Percentiles rank a stretch among this genome's conserved stretches.
Conservation (phyloP, 2,329 filamentous ascomycete species). For the Sphaerulina vaccinii region DNA sequence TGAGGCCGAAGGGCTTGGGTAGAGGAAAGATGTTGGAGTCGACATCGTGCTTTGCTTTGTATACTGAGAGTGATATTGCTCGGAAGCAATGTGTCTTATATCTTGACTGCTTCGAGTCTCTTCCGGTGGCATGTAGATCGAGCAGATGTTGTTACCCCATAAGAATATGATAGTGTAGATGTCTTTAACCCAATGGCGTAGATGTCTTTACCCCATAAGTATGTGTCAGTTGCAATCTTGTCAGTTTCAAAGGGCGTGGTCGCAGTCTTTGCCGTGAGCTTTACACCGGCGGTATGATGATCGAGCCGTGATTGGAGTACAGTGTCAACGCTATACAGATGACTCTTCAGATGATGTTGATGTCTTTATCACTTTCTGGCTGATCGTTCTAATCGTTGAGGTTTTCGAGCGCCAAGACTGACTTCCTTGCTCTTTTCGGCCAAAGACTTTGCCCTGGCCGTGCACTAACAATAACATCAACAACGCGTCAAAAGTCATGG, state of each 20-base stretch:
- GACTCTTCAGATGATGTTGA: too few relatives aligned
- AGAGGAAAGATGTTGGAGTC: conserved; percentile 29
- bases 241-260: neutral
- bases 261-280: too few relatives aligned
- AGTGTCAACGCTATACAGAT: too few relatives aligned
- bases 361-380: too few relatives aligned
- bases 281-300: too few relatives aligned
- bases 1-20: conserved; percentile 35
- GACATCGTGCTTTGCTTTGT: neutral
- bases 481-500: conserved; percentile 1
- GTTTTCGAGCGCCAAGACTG: neutral
- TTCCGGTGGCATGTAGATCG: neutral
- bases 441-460: neutral
- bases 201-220: conserved; percentile 12
- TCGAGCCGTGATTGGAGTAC: too few relatives aligned
- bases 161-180: neutral
- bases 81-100: neutral
- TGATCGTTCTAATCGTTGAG: too few relatives aligned
- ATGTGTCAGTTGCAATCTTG: conserved; percentile 6
- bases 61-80: neutral
- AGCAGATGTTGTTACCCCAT: neutral
- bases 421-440: neutral
- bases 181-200: too few relatives aligned
- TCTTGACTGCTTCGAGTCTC: neutral
- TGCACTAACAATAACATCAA: neutral